Base-by-base conservation (phyloP, 2,329 filamentous ascomycete genomes). In the Alternaria angustiovoidea region DNA sequence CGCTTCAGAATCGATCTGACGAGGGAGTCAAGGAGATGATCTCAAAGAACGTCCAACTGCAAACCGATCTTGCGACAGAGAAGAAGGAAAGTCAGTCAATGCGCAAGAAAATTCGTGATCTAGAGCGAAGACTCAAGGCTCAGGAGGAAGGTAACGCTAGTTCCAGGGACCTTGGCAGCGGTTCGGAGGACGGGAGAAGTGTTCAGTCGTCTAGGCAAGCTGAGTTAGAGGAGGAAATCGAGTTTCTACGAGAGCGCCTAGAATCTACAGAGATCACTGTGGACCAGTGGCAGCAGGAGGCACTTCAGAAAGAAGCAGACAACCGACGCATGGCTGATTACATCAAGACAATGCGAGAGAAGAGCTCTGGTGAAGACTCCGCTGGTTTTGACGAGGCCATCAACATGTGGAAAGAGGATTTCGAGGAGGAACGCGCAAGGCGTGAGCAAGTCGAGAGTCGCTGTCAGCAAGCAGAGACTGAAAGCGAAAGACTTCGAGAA, bases 21-120 rank as follows among this genome's bases (percentile, higher is more conserved):
- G 94, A 98, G 80, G 93, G 94, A 65, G 90, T 99, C 76, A 96
- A 96, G 80, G 94, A 97, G 77, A 96, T 97, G 90, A 96, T 98
- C 70, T 93, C 93, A 44, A 94, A 97, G 79, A 99, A 97, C 71
- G 94, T 98, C 5, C 93, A 97, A 75, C 86, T 98, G 49, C 95
- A 96, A 79, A 97, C 94, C 0, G 92, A 92, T 62, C 87, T 97
- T 44, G 89, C 94, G 4, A 92, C 95, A 36, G 85, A 95, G 59
- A 93, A 96, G 78, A 92, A 96, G 65, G 95, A 99, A 72, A 95
- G 93, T 75, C 95, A 96, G 76, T 85, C 89, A 20, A 79, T 98
- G 57, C 89, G 93, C 22, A 89, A 91, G 63, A 89, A 91, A 66
- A 86, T 96, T 59, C 92, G 94, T 71, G 93, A 97, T 70, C 81